Evolutionary conservation across 139 green algal genomes (phyloP).

Genomic region (Picochlorum sp.): DNA sequence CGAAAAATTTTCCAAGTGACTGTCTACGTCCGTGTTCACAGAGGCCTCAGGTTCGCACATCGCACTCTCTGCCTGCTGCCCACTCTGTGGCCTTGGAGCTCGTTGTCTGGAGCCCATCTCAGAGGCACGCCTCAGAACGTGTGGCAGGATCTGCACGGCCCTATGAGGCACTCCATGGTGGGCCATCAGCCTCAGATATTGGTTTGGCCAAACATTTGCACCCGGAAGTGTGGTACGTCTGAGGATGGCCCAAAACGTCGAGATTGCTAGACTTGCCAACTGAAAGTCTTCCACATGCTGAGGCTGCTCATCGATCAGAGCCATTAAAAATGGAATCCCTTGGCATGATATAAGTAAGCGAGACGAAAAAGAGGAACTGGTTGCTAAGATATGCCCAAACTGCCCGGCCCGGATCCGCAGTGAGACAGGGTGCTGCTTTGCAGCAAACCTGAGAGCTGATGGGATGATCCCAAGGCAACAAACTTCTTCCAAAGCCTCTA

Average conservation of each 20-base stretch:
- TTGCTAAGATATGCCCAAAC: slow-evolving; percentile 48
- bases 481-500: slow-evolving; percentile 36
- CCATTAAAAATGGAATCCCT: slow-evolving; percentile 14
- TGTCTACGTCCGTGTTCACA: background rate
- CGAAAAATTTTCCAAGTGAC: no score
- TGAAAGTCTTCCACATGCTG: slow-evolving; percentile 12
- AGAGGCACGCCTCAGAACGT: slow-evolving; percentile 18
- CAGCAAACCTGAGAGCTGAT: slow-evolving; percentile 32
- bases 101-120: background rate
- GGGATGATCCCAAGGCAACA: slow-evolving; percentile 71
- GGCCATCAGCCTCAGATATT: slow-evolving; percentile 17
- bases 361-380: slow-evolving; percentile 26
- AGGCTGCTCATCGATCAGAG: slow-evolving; percentile 20
- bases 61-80: background rate
- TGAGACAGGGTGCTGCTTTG: slow-evolving; percentile 7
- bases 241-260: slow-evolving; percentile 18
- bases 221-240: background rate
- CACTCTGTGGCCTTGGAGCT: background rate
- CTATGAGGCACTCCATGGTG: slow-evolving; percentile 16
- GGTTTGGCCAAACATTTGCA: slow-evolving; percentile 9
- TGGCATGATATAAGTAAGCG: slow-evolving; percentile 66
- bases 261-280: background rate
- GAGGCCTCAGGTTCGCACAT: background rate
- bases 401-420: slow-evolving; percentile 43
- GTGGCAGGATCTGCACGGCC: slow-evolving; percentile 11